A percentile compares a stretch with the other conserved stretches of the same genome.
Conservation (phyloP, 257 asterid species). For the Ballota nigra region DNA sequence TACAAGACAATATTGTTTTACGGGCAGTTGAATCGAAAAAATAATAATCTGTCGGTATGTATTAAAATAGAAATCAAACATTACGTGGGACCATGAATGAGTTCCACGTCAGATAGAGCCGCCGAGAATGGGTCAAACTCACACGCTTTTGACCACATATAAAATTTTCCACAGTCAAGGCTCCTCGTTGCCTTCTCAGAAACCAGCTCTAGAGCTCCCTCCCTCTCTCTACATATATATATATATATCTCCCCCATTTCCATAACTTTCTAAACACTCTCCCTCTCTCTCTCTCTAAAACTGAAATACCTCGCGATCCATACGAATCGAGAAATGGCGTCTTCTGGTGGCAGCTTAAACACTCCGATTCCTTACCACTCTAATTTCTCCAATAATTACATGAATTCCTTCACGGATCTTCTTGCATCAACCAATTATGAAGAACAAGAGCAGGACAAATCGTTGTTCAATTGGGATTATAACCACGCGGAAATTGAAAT, state of each 20-base stretch:
- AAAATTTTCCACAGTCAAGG: slow-evolving; percentile 42
- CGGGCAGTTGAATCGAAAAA: background rate
- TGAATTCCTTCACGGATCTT: slow-evolving; percentile 42
- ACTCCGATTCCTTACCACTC: background rate
- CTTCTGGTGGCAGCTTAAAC: slow-evolving; percentile 31
- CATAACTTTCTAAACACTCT: background rate
- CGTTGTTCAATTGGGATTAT: slow-evolving; percentile 29
- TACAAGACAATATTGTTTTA: no score
- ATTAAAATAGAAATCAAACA: background rate
- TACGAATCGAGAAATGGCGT: background rate
- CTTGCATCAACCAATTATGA: slow-evolving; percentile 14
- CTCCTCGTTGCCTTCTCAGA: slow-evolving; percentile 27
- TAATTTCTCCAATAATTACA: slow-evolving; percentile 28
- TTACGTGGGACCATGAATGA: no score
- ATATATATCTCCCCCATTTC: background rate
- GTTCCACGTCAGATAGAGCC: slow-evolving; percentile 39
- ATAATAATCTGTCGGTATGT: background rate
- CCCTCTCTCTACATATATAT: background rate
- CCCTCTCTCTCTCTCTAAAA: background rate
- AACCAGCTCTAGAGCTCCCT: background rate
- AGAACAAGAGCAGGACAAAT: slow-evolving; percentile 14
- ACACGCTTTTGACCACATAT: slow-evolving; percentile 37
- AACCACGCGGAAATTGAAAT: slow-evolving; percentile 20
- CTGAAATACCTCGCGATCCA: background rate
- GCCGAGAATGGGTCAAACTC: slow-evolving; percentile 70